Evolutionary conservation across 805 yeast genomes (phyloP), one percentile per base, ranked within the genome.

Genomic region (Priceomyces carsonii): DNA sequence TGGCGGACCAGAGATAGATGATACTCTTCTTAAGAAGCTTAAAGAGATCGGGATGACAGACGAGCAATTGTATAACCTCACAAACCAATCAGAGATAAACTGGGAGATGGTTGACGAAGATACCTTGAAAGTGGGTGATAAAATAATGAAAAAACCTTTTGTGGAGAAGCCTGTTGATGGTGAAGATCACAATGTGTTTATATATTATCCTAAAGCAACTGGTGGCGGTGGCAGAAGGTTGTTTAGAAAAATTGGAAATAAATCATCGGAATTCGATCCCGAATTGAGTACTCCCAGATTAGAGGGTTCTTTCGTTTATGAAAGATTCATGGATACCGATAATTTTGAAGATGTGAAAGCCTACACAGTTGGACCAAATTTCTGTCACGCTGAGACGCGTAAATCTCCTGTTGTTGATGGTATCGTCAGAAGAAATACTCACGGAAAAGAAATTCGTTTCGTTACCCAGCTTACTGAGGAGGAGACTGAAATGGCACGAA

Each of bases 401-500:
- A 93, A 93, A 59, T 88, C 96, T 0, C 99, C 99, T 1, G 99
- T 93, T 3, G 99, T 93, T n/a, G 99, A 93, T 64, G 99, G 99
- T 30, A 86, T 93, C 39, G 99, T 93, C 17, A 76, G 97, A 53
- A 77, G 99, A 59, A 93, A 93, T 56, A 90, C 98, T 1, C 95
- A 90, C 52, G 99, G 99, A 30, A 93, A 93, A 59, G 99, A 93
- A 63, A 82, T 93, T 29, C 75, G 99, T 44, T 93, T 85, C 53
- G 75, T 93, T 22, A 91, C 99, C 1, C 80, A 83, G 45, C 68
- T 93, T 35, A 66, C 85, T 2, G 77, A 73, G 4, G 84, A 78
- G 32, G 99, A 93, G 59, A 80, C 76, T 33, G 63, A 64, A 20
- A 89, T 90, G 77, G 99, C 99, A 2, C 64, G 72, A 22, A 79